A percentile compares a stretch with the other conserved stretches of the same genome.
phyloP scores from a whole-genome alignment of 1,284 basidiomycete genomes.

The Chiua sp. region DNA sequence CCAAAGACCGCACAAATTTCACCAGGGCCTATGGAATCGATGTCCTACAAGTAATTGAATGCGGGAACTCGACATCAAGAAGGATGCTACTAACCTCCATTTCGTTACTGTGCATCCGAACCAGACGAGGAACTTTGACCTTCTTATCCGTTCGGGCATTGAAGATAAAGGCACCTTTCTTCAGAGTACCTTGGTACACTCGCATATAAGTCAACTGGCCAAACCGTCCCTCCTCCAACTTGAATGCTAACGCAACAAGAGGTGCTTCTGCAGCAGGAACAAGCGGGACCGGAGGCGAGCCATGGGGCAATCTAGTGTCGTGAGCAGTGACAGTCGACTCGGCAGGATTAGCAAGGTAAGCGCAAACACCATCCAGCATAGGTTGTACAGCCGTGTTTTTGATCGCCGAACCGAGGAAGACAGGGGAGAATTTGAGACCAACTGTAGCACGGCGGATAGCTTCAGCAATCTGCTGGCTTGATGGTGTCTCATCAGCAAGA shows the following conservation, averaged over 20 bases:
- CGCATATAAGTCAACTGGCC: constrained; percentile 99
- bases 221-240: constrained; percentile 97
- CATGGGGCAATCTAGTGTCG: constrained; percentile 75
- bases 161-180: constrained; percentile 86
- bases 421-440: constrained; percentile 91
- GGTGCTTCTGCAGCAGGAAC: constrained; percentile 85
- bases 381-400: constrained; percentile 98
- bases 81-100: constrained; percentile 77
- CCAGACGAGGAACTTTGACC: constrained; percentile 97
- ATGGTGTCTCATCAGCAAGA: constrained; percentile 84
- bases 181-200: constrained; percentile 96
- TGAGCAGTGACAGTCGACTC: constrained; percentile 85
- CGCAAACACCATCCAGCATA: constrained; percentile 93
- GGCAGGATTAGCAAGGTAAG: constrained; percentile 93
- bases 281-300: constrained; percentile 75
- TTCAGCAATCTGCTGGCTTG: constrained; percentile 74
- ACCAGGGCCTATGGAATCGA: constrained; percentile 94
- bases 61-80: not conserved
- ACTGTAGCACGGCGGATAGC: constrained; percentile 94
- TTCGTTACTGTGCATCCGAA: constrained; percentile 98
- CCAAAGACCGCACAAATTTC: constrained; percentile 99
- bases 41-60: constrained; percentile 61
- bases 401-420: constrained; percentile 97
- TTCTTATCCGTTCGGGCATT: constrained; percentile 97
- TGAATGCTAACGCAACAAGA: constrained; percentile 96